Percentiles rank a stretch among this genome's conserved stretches.
These are phyloP conservation scores for Lachnellula occidentalis DNA, from an alignment of 2,329 filamentous ascomycete species.

Conservation along the genomic window DNA sequence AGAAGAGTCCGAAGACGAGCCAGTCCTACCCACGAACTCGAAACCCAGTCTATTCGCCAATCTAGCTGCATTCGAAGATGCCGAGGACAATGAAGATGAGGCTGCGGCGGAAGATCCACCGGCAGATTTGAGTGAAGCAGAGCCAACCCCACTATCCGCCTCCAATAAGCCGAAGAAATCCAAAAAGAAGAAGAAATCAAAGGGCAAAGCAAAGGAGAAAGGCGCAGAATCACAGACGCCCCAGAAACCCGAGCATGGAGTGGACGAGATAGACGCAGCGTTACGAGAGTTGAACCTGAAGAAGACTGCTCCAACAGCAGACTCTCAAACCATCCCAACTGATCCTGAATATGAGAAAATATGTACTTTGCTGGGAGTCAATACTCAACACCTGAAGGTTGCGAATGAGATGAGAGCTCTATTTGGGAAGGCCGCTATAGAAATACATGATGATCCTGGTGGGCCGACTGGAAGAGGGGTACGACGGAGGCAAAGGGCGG, in stretches of 20 bases:
- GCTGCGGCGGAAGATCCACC: constrained; percentile 30
- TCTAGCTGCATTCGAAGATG: constrained; percentile 40
- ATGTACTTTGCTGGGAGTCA: constrained; percentile 53
- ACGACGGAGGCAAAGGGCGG: constrained; percentile 36
- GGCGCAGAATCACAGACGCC: constrained; percentile 24
- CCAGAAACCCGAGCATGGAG: constrained; percentile 27
- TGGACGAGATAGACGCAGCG: constrained; percentile 64
- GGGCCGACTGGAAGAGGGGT: constrained; percentile 33
- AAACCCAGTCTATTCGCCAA: constrained; percentile 51
- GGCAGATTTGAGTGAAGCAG: constrained; percentile 28
- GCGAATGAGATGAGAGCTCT: constrained; percentile 84
- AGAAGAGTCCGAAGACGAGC: constrained; percentile 28
- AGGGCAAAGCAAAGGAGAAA: constrained; percentile 41
- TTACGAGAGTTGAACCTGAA: constrained; percentile 52
- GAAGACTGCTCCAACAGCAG: constrained; percentile 9
- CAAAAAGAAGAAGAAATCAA: constrained; percentile 55
- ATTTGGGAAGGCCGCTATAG: constrained; percentile 59
- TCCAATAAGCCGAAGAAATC: constrained; percentile 53
- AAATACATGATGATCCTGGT: constrained; percentile 46
- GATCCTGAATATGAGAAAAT: constrained; percentile 40
- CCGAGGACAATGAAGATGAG: constrained; percentile 26
- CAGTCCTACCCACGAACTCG: constrained; percentile 30
- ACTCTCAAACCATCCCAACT: constrained; percentile 12
- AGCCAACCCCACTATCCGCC: constrained; percentile 25
- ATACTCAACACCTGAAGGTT: constrained; percentile 72